A percentile compares a stretch with the other conserved stretches of the same genome.
These are phyloP conservation scores for Dryadomyces sulphureus DNA, from an alignment of 2,329 filamentous ascomycete species.

Conservation along the genomic window DNA sequence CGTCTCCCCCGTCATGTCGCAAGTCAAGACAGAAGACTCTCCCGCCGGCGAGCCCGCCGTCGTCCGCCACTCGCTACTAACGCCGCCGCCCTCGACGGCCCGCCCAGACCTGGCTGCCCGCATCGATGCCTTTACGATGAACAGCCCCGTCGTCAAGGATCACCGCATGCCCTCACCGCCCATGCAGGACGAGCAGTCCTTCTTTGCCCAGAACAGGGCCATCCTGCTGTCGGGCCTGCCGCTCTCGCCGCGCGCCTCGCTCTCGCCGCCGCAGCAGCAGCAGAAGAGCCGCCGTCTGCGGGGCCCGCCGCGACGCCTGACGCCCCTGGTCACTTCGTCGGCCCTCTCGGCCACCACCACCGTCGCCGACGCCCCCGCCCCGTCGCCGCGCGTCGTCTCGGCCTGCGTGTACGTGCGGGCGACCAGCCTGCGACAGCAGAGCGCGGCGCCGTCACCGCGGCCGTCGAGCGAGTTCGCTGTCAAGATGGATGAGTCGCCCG, in stretches of 20 bases:
- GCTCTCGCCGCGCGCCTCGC: background rate
- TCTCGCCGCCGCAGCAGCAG: background rate
- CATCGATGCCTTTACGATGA: constrained; percentile 5
- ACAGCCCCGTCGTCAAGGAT: constrained; percentile 1
- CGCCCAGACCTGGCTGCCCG: constrained; percentile 4
- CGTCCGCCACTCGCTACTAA: background rate
- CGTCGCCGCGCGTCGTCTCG: constrained; percentile 7
- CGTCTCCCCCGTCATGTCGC: background rate
- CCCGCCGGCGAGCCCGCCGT: background rate
- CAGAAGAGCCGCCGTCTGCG: background rate
- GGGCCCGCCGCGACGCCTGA: background rate
- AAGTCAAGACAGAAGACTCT: background rate
- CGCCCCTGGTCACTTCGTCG: constrained; percentile 6
- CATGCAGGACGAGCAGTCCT: constrained; percentile 1
- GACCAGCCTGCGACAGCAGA: background rate
- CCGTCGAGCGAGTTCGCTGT: background rate
- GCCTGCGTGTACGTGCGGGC: constrained; percentile 10
- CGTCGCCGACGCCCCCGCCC: too few species aligned
- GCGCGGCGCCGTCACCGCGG: background rate
- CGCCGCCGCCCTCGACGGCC: constrained; percentile 6
- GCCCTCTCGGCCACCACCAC: constrained; percentile 1
- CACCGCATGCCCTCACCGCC: constrained; percentile 2
- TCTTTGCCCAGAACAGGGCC: constrained; percentile 9
- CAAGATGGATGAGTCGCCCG: background rate
- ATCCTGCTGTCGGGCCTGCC: constrained; percentile 8